phyloP scores from a whole-genome alignment of 1,139 yeast genomes.

The Taiozyma sp. region DNA sequence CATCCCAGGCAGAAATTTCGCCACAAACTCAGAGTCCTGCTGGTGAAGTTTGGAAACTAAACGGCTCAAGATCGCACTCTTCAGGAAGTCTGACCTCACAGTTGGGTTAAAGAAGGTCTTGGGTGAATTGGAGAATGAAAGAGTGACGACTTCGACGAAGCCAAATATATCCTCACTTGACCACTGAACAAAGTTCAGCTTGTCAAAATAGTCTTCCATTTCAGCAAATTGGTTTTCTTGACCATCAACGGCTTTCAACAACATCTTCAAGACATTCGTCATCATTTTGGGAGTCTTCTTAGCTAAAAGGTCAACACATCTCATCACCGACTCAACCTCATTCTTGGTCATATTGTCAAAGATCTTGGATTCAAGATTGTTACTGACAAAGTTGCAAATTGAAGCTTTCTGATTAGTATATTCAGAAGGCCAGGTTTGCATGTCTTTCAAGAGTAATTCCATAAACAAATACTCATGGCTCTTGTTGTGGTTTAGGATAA shows the following conservation, averaged over 20 bases:
- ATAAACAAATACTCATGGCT: slow-evolving; percentile 11
- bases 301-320: background rate
- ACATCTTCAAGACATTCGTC: slow-evolving; percentile 5
- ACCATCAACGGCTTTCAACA: slow-evolving; percentile 1
- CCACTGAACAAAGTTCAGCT: slow-evolving; percentile 6
- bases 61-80: background rate
- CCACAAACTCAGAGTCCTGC: background rate
- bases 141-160: background rate
- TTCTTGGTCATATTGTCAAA: slow-evolving; percentile 7
- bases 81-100: slow-evolving; percentile 2
- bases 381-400: slow-evolving; percentile 12
- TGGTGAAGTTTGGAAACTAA: background rate
- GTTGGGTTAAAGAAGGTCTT: background rate
- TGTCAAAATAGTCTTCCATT: background rate
- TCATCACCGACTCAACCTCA: slow-evolving; percentile 11
- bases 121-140: background rate
- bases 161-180: background rate
- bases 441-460: slow-evolving; percentile 1
- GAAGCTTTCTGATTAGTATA: background rate
- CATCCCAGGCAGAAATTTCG: background rate
- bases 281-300: background rate
- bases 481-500: slow-evolving; percentile 13
- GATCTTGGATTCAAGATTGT: slow-evolving; percentile 20
- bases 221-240: background rate
- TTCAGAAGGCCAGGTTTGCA: background rate